Percentiles rank a stretch among this genome's conserved stretches.
Evolutionary conservation across 495 filamentous ascomycete genomes (phyloP).

Genomic region (Penicillium dipodomyicola): DNA sequence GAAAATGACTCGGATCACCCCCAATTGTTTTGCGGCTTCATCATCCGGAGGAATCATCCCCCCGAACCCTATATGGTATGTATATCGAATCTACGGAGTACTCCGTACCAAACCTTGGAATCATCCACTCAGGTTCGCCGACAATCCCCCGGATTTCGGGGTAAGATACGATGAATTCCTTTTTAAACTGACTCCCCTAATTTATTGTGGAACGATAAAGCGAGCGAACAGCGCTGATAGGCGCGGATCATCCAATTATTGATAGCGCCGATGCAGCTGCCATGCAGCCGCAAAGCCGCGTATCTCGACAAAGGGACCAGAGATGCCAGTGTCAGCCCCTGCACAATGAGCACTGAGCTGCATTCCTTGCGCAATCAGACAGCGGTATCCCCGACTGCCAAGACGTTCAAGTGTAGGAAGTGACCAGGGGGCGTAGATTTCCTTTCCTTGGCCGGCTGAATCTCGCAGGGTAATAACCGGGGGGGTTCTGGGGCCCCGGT

Average conservation of each 20-base stretch:
- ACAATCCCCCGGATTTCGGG: constrained; percentile 15
- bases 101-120: neutral
- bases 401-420: neutral
- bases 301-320: constrained; percentile 8
- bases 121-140: constrained; percentile 12
- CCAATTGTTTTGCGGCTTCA: constrained; percentile 1
- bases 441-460: neutral
- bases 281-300: constrained; percentile 28
- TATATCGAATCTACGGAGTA: too few species aligned
- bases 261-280: constrained; percentile 14
- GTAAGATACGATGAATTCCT: neutral
- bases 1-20: constrained; percentile 15
- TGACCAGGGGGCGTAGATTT: constrained; percentile 1
- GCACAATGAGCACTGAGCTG: constrained; percentile 1
- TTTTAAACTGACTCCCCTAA: neutral
- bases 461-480: constrained; percentile 2
- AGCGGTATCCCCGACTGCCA: neutral
- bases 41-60: neutral
- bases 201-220: constrained; percentile 1
- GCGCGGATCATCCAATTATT: constrained; percentile 28
- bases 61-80: neutral
- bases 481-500: constrained; percentile 2
- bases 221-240: constrained; percentile 21
- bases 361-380: constrained; percentile 8
- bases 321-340: constrained; percentile 15